Conservation (phyloP, 306 rosid species). For the Phaseolus lunatus region DNA sequence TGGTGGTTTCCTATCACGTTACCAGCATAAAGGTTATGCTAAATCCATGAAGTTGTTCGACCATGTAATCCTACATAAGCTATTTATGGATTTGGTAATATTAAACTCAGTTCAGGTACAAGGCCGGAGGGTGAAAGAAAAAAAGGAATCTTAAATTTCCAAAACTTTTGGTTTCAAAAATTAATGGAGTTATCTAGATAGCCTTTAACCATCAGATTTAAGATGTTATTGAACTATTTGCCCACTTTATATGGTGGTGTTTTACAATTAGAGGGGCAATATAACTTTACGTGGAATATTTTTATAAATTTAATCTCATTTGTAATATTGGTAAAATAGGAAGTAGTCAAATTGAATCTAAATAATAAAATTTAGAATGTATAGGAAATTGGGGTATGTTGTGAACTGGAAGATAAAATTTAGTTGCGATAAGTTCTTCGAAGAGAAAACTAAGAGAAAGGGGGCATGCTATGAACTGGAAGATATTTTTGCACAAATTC, state of each 20-base stretch:
- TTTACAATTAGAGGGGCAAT: conserved; percentile 24
- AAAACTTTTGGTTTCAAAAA: not conserved
- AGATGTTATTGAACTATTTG: not conserved
- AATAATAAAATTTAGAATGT: conserved; percentile 27
- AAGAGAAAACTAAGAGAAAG: too few relatives aligned
- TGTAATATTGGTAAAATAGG: conserved; percentile 1
- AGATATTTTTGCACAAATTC: too few relatives aligned
- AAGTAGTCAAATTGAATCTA: conserved; percentile 35
- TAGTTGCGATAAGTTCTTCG: too few relatives aligned
- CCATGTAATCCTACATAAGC: not conserved
- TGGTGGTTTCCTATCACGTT: not conserved
- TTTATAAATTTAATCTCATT: conserved; percentile 14
- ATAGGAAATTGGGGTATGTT: conserved; percentile 3
- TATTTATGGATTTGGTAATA: conserved; percentile 15
- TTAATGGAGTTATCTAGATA: not conserved
- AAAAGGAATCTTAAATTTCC: not conserved
- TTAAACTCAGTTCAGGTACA: conserved; percentile 8
- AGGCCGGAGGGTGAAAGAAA: conserved; percentile 10
- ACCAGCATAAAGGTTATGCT: conserved; percentile 1
- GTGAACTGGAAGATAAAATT: too few relatives aligned
- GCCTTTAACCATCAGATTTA: not conserved
- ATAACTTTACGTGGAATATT: conserved; percentile 13
- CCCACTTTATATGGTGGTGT: not conserved
- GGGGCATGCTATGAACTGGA: too few relatives aligned
- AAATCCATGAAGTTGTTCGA: conserved; percentile 23